Evolutionary conservation across 1,139 yeast species (phyloP).

Genomic region (Diutina scorzettiae): DNA sequence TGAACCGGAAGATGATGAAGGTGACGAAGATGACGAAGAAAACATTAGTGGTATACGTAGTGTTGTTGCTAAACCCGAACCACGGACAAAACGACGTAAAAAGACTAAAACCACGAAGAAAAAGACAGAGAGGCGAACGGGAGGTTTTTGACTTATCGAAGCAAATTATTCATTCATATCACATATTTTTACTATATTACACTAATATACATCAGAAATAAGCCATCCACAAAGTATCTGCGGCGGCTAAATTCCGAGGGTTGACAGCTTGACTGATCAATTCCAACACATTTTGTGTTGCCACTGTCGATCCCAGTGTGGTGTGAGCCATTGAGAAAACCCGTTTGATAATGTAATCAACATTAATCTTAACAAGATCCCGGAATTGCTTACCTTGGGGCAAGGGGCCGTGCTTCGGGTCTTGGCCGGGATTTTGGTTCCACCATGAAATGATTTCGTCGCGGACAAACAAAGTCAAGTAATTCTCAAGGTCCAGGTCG

Average conservation of each 20-base stretch:
- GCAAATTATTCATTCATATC: neutral
- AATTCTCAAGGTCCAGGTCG: conserved; percentile 79
- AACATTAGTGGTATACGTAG: too few species aligned
- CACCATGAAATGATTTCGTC: conserved; percentile 95
- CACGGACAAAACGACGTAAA: too few species aligned
- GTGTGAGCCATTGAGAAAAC: conserved; percentile 65
- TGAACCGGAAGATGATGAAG: neutral
- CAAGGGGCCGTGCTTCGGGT: conserved; percentile 40
- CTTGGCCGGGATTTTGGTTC: conserved; percentile 47
- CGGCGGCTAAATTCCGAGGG: conserved; percentile 85
- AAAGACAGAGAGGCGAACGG: neutral
- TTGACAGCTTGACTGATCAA: conserved; percentile 92
- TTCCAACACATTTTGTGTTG: conserved; percentile 89
- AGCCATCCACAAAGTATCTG: conserved; percentile 95
- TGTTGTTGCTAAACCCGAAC: too few species aligned
- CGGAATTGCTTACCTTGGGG: conserved; percentile 72
- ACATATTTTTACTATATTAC: neutral
- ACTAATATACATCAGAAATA: conserved; percentile 37
- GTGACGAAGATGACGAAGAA: neutral
- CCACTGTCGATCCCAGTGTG: conserved; percentile 62
- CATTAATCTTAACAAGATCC: conserved; percentile 82
- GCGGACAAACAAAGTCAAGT: conserved; percentile 80
- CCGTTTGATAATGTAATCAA: conserved; percentile 67
- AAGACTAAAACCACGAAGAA: neutral
- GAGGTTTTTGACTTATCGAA: neutral